phyloP scores from a whole-genome alignment of 2,329 filamentous ascomycete species.

The Sarocladiaceae sp. region DNA sequence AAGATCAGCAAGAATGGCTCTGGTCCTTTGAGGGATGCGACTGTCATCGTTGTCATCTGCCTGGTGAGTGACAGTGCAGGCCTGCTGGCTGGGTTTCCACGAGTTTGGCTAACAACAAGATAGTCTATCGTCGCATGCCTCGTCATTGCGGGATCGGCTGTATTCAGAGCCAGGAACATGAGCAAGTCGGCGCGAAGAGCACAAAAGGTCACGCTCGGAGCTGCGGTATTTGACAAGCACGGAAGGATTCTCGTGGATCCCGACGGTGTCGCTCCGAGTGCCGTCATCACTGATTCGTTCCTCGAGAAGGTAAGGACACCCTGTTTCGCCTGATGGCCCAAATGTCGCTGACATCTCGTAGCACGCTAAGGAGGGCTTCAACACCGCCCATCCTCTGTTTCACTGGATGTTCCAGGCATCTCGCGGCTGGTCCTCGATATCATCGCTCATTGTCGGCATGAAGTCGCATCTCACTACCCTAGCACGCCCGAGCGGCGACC shows the following conservation, averaged over 20 bases:
- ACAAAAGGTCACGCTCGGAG: conserved; percentile 52
- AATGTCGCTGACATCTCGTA: conserved; percentile 15
- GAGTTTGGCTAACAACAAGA: not conserved
- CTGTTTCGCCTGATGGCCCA: not conserved
- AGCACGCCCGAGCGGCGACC: conserved; percentile 33
- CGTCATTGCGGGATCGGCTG: conserved; percentile 48
- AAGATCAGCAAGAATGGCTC: conserved; percentile 33
- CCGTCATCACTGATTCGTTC: conserved; percentile 75
- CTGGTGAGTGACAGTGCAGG: conserved; percentile 51
- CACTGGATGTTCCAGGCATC: conserved; percentile 83
- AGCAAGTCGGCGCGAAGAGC: conserved; percentile 51
- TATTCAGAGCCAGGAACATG: conserved; percentile 47
- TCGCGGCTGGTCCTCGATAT: conserved; percentile 66
- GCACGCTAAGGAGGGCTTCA: conserved; percentile 64
- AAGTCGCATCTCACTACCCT: conserved; percentile 57
- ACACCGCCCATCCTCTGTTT: conserved; percentile 70
- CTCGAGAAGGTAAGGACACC: conserved; percentile 49
- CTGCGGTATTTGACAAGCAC: conserved; percentile 60
- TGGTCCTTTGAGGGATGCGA: conserved; percentile 51
- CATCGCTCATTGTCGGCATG: conserved; percentile 66
- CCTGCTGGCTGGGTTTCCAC: not conserved
- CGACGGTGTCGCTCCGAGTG: conserved; percentile 61
- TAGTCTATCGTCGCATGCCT: conserved; percentile 57
- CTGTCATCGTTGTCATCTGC: conserved; percentile 66
- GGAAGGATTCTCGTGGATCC: conserved; percentile 64